Base-by-base conservation (phyloP, 495 filamentous ascomycete genomes). In the Jackrogersella multiformis region DNA sequence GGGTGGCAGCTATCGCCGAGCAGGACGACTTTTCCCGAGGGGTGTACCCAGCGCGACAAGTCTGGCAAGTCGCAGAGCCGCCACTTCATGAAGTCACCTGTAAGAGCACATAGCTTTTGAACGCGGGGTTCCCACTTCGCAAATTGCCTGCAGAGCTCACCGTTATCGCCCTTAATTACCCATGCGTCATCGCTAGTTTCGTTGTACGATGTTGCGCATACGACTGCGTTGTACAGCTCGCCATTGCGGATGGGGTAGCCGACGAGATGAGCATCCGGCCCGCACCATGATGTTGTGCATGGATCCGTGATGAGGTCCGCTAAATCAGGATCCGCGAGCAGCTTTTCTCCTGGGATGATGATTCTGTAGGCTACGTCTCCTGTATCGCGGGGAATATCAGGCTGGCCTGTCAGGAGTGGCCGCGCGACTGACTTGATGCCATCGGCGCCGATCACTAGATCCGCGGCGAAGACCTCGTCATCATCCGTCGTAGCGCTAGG, bases 361-460 rank as follows among this genome's bases (percentile, higher is more conserved):
- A 84, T 81, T 6, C 85, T 80, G 65, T 86, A 87, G 0, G 85
- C 85, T 28, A 84, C 73, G 48, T 87, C 85, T 6, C 85, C 85
- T 0, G 85, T 86, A 28, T 79, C 72, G 9, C 68, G 73, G 1
- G 80, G 80, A 0, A 75, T 71, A 60, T 79, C 78, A 23, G 74
- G 69, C 6, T 74, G 66, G 1, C 79, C 79, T 21, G 79, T 70
- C 32, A 84, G 52, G 0, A 78, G 64, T 9, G 79, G 75, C 10
- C 82, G 70, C 46, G 73, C 74, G n/a, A 70, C 59, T 3, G 82
- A 85, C 60, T 82, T 84, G 13, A 85, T 77, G 0, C 84, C 84
- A 61, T 87, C 84, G 9, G 82, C 81, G 38, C 77, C 81, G 30
- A 87, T 61, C 28, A 86, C 61, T 2, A 86, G 66, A 58, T 86